These are phyloP conservation scores for Xylaria sp. DNA, from an alignment of 2,329 filamentous ascomycete genomes.

Conservation along the genomic window DNA sequence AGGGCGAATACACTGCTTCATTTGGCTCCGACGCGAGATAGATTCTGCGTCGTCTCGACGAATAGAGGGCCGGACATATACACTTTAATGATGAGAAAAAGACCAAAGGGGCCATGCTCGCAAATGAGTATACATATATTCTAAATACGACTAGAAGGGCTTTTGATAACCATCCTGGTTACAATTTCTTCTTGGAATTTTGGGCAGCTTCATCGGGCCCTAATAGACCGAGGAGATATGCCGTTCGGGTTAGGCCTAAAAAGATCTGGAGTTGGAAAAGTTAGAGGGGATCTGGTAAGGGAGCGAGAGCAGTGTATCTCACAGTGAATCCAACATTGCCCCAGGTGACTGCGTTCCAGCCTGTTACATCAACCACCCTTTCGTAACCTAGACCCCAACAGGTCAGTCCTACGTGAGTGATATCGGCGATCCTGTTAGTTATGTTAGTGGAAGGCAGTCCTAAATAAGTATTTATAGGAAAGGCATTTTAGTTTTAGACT, in stretches of 20 bases:
- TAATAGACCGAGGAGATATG: conserved; percentile 43
- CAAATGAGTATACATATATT: neutral
- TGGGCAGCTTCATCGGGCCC: conserved; percentile 30
- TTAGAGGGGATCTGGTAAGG: neutral
- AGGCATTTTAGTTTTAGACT: no score
- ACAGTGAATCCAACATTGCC: conserved; percentile 73
- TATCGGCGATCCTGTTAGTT: conserved; percentile 57
- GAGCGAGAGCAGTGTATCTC: conserved; percentile 20
- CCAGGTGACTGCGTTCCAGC: conserved; percentile 75
- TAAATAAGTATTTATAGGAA: neutral
- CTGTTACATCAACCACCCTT: conserved; percentile 55
- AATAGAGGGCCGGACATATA: no score
- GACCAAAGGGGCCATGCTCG: no score
- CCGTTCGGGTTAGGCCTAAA: conserved; percentile 41
- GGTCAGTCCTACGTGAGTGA: conserved; percentile 70
- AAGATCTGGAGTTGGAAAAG: conserved; percentile 34
- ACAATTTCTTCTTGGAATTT: conserved; percentile 34
- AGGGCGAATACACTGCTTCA: no score
- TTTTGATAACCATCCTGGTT: neutral
- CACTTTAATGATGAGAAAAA: no score
- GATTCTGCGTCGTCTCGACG: no score
- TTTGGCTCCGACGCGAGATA: no score
- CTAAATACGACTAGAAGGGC: neutral
- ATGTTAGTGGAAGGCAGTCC: neutral
- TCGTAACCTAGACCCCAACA: conserved; percentile 63